phyloP scores from a whole-genome alignment of 768 basidiomycete genomes.

The Sistotremastrum niveocremeum region DNA sequence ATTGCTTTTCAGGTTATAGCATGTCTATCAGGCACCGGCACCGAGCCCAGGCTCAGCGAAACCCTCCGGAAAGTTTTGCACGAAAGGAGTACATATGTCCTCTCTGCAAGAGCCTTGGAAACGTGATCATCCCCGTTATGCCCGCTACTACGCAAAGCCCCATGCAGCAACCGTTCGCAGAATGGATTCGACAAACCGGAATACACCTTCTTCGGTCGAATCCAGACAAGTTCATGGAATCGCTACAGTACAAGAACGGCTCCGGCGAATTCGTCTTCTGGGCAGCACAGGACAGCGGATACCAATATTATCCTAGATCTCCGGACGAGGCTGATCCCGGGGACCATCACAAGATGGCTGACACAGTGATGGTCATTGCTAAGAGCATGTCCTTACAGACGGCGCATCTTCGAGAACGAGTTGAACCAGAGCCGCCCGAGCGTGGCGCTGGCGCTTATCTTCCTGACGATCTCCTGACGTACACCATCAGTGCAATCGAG shows the following conservation, averaged over 20 bases:
- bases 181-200: conserved; percentile 83
- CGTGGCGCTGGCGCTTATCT: conserved; percentile 80
- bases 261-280: conserved; percentile 86
- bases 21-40: conserved; percentile 79
- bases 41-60: conserved; percentile 74
- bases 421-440: conserved; percentile 57
- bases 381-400: conserved; percentile 78
- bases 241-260: conserved; percentile 62
- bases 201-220: conserved; percentile 80
- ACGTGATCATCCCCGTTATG: conserved; percentile 78
- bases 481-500: conserved; percentile 76
- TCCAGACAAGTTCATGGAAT: conserved; percentile 58
- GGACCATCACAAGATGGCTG: conserved; percentile 69
- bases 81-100: conserved; percentile 95
- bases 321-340: conserved; percentile 37
- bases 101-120: conserved; percentile 91
- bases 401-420: conserved; percentile 64
- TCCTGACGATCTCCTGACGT: conserved; percentile 82
- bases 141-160: conserved; percentile 29
- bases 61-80: conserved; percentile 90
- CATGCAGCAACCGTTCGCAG: conserved; percentile 45
- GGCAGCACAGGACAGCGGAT: conserved; percentile 70
- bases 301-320: conserved; percentile 39
- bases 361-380: conserved; percentile 68
- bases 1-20: conserved; percentile 87